phyloP scores from a whole-genome alignment of 768 basidiomycete species.

The Harrya chromipes region DNA sequence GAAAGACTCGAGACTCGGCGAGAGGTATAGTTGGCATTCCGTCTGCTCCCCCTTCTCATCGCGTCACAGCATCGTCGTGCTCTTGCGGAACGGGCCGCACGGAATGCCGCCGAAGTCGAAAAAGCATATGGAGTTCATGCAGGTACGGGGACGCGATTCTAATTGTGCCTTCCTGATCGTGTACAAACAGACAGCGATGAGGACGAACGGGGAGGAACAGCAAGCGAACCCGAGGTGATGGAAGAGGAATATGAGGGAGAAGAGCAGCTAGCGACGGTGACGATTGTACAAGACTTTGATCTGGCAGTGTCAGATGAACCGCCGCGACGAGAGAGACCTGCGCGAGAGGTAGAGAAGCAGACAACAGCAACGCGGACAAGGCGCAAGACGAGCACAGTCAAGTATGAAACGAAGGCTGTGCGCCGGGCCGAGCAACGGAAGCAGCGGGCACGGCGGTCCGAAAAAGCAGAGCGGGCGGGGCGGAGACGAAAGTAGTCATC shows the following conservation, averaged over 20 bases:
- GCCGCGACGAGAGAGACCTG: neutral
- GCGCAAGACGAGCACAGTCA: conserved; percentile 35
- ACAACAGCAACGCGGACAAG: conserved; percentile 19
- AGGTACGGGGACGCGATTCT: conserved; percentile 33
- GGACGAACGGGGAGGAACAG: conserved; percentile 49
- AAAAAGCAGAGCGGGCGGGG: conserved; percentile 72
- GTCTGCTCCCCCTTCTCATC: conserved; percentile 10
- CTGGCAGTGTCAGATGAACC: conserved; percentile 58
- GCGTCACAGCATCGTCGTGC: conserved; percentile 64
- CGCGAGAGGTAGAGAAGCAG: conserved; percentile 8
- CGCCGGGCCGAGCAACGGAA: conserved; percentile 59
- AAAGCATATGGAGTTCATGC: conserved; percentile 57
- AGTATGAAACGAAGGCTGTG: conserved; percentile 70
- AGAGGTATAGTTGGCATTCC: conserved; percentile 52
- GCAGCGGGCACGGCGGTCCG: conserved; percentile 59
- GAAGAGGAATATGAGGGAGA: conserved; percentile 81
- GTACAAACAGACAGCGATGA: conserved; percentile 30
- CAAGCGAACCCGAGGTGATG: conserved; percentile 33
- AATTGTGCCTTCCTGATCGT: conserved; percentile 10
- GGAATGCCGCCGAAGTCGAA: conserved; percentile 80
- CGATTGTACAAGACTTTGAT: conserved; percentile 90
- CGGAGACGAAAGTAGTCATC: conserved; percentile 49
- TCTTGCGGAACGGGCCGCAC: conserved; percentile 70
- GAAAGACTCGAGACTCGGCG: conserved; percentile 70
- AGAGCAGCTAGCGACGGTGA: conserved; percentile 83